Evolutionary conservation across 139 green algal genomes (phyloP), one percentile per base, ranked within the genome.

Genomic region (Picochlorum sp.): DNA sequence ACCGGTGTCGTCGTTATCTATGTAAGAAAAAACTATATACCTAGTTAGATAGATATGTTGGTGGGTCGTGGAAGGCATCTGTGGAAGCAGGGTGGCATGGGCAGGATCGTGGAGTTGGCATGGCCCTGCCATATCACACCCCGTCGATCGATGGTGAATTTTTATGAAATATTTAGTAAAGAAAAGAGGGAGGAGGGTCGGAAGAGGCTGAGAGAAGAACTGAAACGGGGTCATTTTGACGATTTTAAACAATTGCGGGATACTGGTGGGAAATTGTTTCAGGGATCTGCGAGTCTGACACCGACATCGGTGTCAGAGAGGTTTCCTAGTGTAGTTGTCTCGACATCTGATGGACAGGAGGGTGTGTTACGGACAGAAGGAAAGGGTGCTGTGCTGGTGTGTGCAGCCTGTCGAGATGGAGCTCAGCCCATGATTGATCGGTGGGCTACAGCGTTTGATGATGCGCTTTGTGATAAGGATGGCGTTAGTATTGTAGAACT

Each of bases 201-300:
- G 50, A 47, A 51, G 5, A 15, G 21, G 4, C 3, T 59, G n/a
- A 30, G 82, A 69, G 76, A 83, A 47, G 76, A 83, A 38, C 73
- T 83, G 61, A 34, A 82, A 54, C 69, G 71, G 18, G 76, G 76
- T 4, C 81, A 83, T 45, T 83, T 83, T 66, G 76, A 83, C 49
- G 76, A 83, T 46, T 83, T 83, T 32, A 65, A 49, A 18, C 71
- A 81, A 7, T 65, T 83, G 14, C 59, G 68, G 16, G 76, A 82
- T 37, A 69, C 41, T 4, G 37, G 73, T 18, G 76, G 76, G n/a
- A 80, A 80, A 47, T 65, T 82, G 20, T 83, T 78, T 16, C 6
- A 41, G 0, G 44, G 63, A 3, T 46, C 76, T 37, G 46, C 70
- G 24, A 30, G 23, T 10, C 74, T 82, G 5, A 38, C 49, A 37